Conservation (phyloP, 2,329 filamentous ascomycete species). For the Corniculantispora saksenae region DNA sequence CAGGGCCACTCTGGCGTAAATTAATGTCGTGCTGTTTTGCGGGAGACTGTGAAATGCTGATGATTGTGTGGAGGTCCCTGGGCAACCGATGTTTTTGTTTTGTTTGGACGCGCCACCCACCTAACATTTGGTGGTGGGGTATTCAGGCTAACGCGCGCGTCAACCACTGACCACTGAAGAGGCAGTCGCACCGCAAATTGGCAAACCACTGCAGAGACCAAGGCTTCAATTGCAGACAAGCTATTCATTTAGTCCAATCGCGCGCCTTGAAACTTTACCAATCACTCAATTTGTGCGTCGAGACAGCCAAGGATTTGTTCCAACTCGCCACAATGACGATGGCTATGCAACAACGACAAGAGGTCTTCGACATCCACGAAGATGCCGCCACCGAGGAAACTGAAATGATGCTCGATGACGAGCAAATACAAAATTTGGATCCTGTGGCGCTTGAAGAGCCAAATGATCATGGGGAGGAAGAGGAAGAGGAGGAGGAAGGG, state of each 20-base stretch:
- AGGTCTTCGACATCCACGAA: conserved; percentile 51
- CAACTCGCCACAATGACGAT: conserved; percentile 26
- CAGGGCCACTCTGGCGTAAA: neutral
- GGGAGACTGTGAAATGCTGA: conserved; percentile 10
- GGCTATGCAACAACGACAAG: conserved; percentile 28
- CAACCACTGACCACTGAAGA: conserved; percentile 4
- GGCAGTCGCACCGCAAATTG: neutral
- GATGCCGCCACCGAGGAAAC: conserved; percentile 53
- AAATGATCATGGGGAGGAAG: conserved; percentile 32
- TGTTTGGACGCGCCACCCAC: conserved; percentile 23
- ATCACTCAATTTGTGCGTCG: conserved; percentile 15
- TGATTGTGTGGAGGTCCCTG: conserved; percentile 21
- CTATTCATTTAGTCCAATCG: neutral
- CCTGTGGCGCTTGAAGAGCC: conserved; percentile 28
- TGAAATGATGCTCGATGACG: conserved; percentile 49
- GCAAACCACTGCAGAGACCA: neutral
- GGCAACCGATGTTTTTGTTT: conserved; percentile 33
- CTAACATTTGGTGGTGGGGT: conserved; percentile 10
- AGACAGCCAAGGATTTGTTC: conserved; percentile 11
- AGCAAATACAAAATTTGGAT: conserved; percentile 30
- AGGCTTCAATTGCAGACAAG: neutral
- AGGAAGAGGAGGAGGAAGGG: conserved; percentile 40
- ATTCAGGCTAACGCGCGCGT: conserved; percentile 8
- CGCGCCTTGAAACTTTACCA: neutral
- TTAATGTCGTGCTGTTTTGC: neutral